Evolutionary conservation across 106 monocot genomes (phyloP).

Genomic region (Allium cepa): DNA sequence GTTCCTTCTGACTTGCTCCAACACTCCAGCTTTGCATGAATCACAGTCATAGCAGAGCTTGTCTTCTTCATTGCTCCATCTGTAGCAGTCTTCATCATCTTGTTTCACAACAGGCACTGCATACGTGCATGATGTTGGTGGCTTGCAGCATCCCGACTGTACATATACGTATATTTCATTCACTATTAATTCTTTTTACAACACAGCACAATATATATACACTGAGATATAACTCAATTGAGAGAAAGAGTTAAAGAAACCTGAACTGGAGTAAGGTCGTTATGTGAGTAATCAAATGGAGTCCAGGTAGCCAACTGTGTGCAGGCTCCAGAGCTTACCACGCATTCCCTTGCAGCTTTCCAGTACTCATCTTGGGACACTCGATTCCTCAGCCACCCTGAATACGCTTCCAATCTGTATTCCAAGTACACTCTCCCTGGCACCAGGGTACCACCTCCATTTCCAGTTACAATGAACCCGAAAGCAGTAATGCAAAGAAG

Average conservation of each 20-base stretch:
- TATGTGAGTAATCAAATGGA: constrained; percentile 72
- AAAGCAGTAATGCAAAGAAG: constrained; percentile 64
- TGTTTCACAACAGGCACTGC: constrained; percentile 19
- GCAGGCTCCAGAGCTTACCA: constrained; percentile 61
- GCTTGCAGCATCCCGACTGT: constrained; percentile 98
- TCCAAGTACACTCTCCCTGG: constrained; percentile 67
- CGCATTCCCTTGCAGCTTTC: constrained; percentile 45
- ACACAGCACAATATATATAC: neutral
- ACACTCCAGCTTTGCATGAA: constrained; percentile 88
- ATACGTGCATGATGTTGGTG: constrained; percentile 85
- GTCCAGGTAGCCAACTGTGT: constrained; percentile 59
- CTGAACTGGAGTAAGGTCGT: constrained; percentile 74
- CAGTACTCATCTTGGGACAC: constrained; percentile 42
- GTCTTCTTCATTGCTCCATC: constrained; percentile 67
- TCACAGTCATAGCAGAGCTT: constrained; percentile 85
- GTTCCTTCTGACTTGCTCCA: constrained; percentile 65
- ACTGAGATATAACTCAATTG: neutral
- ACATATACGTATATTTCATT: neutral
- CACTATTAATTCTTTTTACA: neutral
- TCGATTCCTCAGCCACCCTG: constrained; percentile 51
- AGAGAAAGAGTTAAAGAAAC: constrained; percentile 11
- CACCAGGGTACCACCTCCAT: constrained; percentile 55
- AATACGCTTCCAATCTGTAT: constrained; percentile 62
- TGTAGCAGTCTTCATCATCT: constrained; percentile 82
- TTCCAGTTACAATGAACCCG: constrained; percentile 72